Conservation (phyloP, 495 filamentous ascomycete species). For the Talaromyces thailandensis region DNA sequence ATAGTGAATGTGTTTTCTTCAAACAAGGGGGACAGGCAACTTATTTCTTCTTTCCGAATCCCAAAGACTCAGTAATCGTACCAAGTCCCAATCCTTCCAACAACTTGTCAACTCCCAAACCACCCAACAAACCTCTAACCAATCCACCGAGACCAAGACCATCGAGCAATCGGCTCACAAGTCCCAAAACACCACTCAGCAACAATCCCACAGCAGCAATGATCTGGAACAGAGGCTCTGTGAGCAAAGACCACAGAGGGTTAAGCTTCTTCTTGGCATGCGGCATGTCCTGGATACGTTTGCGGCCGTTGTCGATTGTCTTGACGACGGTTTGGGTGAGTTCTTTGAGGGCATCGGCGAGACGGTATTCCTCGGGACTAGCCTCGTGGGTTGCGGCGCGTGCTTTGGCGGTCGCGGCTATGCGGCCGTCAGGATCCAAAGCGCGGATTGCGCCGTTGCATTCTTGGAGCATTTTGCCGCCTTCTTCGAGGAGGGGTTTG, state of each 20-base stretch:
- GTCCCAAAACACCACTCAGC: constrained; percentile 63
- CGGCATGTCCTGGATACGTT: constrained; percentile 74
- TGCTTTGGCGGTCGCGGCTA: constrained; percentile 70
- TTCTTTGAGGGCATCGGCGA: constrained; percentile 69
- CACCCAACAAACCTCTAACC: constrained; percentile 64
- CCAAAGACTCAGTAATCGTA: constrained; percentile 36
- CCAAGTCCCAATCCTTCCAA: constrained; percentile 63
- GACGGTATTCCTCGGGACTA: constrained; percentile 65
- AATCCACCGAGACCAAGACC: constrained; percentile 68
- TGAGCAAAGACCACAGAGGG: constrained; percentile 69
- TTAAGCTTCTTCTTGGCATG: constrained; percentile 81
- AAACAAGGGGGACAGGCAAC: not conserved
- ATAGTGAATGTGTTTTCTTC: not conserved
- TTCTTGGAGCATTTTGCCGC: constrained; percentile 64
- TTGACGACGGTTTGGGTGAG: constrained; percentile 46
- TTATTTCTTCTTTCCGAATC: constrained; percentile 17
- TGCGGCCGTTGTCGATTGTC: constrained; percentile 72
- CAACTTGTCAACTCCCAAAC: constrained; percentile 64
- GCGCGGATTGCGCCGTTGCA: constrained; percentile 76
- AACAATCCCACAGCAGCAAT: constrained; percentile 74
- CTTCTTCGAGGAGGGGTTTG: constrained; percentile 73
- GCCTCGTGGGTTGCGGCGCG: constrained; percentile 62
- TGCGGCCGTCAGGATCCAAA: constrained; percentile 73
- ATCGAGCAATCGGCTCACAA: constrained; percentile 64
- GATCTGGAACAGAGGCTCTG: constrained; percentile 80